Evolutionary conservation across 192 early-diverging fungal genomes (phyloP), one percentile per base, ranked within the genome.

Genomic region (Paraglomus brasilianum): DNA sequence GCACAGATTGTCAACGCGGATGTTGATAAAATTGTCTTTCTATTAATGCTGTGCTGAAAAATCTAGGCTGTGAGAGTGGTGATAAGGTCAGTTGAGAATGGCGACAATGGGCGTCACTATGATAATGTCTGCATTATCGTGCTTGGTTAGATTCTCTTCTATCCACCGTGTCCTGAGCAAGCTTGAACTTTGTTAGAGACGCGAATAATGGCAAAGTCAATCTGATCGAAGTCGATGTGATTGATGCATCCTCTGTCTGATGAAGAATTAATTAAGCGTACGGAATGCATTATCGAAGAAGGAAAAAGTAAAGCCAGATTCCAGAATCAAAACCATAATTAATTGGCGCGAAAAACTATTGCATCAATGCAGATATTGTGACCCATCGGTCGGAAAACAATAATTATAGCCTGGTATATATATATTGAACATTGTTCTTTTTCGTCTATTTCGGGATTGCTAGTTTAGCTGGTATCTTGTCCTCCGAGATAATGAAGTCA

Each of bases 151-250:
- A 83, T 83, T 53, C 74, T 85, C 72, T 77, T 66, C 73, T 89
- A 53, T 83, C 79, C n/a, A 87, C 85, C 0, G 79, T 83, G 9
- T 87, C 85, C n/a, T n/a, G n/a, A n/a, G n/a, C n/a, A n/a, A n/a
- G n/a, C n/a, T 71, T 82, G 3, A 53, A 70, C 0, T 89, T 82
- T 70, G 58, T 85, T 42, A 67, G 67, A 15, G 78, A 82, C 36
- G 74, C 65, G 0, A 53, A 76, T 40, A 72, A 78, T 21, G 74
- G 48, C 5, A 68, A 73, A 9, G 38, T 83, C 13, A 60, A 64
- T 5, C 17, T 80, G 30, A 50, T 80, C 19, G 30, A 72, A 40
- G 45, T 87, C 22, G 70, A 81, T 24, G 71, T 85, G 17, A 48
- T 19, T n/a, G 81, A 80, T 47, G n/a, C n/a, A n/a, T 84, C 85